Evolutionary conservation across 495 filamentous ascomycete species (phyloP).

Genomic region (Astrothelium macrocarpum): DNA sequence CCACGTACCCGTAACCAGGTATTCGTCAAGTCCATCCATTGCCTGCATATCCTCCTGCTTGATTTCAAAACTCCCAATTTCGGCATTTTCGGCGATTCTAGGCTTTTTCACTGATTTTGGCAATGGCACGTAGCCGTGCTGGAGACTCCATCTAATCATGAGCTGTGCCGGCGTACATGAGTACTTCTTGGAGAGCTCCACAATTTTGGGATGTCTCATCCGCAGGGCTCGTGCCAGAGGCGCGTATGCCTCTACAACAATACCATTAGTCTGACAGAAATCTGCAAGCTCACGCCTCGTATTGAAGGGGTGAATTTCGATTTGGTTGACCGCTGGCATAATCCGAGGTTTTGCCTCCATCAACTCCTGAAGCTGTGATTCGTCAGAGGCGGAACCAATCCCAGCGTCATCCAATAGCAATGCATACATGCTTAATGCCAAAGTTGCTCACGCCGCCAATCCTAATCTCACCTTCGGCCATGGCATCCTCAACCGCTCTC

Average conservation of each 20-base stretch:
- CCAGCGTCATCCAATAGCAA: not conserved
- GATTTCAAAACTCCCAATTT: conserved; percentile 58
- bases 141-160: conserved; percentile 57
- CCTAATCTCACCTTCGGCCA: conserved; percentile 48
- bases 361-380: conserved; percentile 49
- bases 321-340: conserved; percentile 53
- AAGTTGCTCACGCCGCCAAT: conserved; percentile 59
- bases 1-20: conserved; percentile 50
- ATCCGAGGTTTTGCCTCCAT: conserved; percentile 43
- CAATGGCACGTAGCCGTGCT: conserved; percentile 63
- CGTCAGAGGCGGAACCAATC: conserved; percentile 4
- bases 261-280: conserved; percentile 44
- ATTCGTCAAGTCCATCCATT: conserved; percentile 60
- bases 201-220: conserved; percentile 45
- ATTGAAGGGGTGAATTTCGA: conserved; percentile 64
- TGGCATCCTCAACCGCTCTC: conserved; percentile 56
- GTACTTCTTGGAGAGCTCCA: conserved; percentile 47
- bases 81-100: conserved; percentile 54
- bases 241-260: conserved; percentile 56
- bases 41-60: conserved; percentile 50
- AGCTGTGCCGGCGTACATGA: conserved; percentile 51
- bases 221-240: conserved; percentile 50
- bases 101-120: conserved; percentile 61
- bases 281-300: conserved; percentile 47
- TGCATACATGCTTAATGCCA: conserved; percentile 53